phyloP scores from a whole-genome alignment of 2,329 filamentous ascomycete species.

The Aspergillus latus region DNA sequence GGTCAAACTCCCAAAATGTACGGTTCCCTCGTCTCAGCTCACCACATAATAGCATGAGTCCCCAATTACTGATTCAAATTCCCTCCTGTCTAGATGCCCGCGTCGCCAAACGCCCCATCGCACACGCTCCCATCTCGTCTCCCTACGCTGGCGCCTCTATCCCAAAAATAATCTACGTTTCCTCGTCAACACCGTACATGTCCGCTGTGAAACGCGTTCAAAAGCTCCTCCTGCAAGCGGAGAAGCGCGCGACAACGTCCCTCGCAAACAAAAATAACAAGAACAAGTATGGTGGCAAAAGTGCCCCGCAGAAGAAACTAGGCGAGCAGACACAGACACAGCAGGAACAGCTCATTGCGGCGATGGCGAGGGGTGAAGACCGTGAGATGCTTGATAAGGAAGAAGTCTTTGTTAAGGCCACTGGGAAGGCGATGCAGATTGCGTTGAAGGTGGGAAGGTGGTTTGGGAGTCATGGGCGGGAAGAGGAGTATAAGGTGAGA shows the following conservation, averaged over 20 bases:
- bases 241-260: conserved; percentile 52
- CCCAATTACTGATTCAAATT: background rate
- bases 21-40: background rate
- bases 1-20: conserved; percentile 39
- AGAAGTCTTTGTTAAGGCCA: conserved; percentile 59
- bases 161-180: conserved; percentile 60
- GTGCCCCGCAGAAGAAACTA: background rate
- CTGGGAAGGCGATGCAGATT: conserved; percentile 59
- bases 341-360: conserved; percentile 28
- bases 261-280: conserved; percentile 23
- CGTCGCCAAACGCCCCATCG: conserved; percentile 58
- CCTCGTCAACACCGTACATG: conserved; percentile 56
- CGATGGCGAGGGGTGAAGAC: conserved; percentile 28
- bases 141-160: conserved; percentile 51
- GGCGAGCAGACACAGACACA: conserved; percentile 32
- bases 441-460: conserved; percentile 56
- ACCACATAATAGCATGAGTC: background rate
- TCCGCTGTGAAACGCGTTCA: conserved; percentile 60
- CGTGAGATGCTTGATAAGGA: conserved; percentile 44
- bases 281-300: background rate
- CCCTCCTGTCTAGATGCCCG: conserved; percentile 40
- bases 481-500: conserved; percentile 50
- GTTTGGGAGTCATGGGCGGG: conserved; percentile 52
- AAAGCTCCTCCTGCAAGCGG: conserved; percentile 53
- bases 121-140: conserved; percentile 55